These are phyloP conservation scores for Penicillium coffeae DNA, from an alignment of 495 filamentous ascomycete genomes.

Conservation along the genomic window DNA sequence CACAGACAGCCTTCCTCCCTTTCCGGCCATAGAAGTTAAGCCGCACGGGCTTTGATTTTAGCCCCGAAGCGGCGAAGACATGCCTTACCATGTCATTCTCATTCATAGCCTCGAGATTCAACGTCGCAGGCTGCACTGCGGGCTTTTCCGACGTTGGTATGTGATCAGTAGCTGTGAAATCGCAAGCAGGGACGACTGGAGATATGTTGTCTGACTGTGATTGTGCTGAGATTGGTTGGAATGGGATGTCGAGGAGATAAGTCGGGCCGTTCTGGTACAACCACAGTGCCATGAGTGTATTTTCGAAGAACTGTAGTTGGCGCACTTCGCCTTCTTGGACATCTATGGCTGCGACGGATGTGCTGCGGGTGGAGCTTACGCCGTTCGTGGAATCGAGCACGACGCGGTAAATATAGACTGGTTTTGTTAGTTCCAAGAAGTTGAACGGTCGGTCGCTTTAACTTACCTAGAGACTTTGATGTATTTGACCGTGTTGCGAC, in stretches of 20 bases:
- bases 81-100: constrained; percentile 26
- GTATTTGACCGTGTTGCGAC: constrained; percentile 30
- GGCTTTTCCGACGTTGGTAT: constrained; percentile 11
- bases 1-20: constrained; percentile 51
- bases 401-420: constrained; percentile 51
- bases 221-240: constrained; percentile 19
- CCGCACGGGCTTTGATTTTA: constrained; percentile 39
- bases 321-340: constrained; percentile 41
- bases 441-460: neutral
- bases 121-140: constrained; percentile 9
- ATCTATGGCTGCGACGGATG: constrained; percentile 38
- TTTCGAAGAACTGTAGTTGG: constrained; percentile 55
- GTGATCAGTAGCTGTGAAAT: constrained; percentile 15
- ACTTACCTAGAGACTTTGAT: constrained; percentile 33
- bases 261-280: neutral
- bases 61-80: constrained; percentile 31
- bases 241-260: constrained; percentile 39
- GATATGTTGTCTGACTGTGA: constrained; percentile 1
- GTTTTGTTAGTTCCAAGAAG: neutral
- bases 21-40: constrained; percentile 54
- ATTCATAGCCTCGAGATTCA: constrained; percentile 21
- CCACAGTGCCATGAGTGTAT: constrained; percentile 50
- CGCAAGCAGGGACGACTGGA: constrained; percentile 9
- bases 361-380: constrained; percentile 48
- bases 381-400: constrained; percentile 49